phyloP scores from a whole-genome alignment of 495 filamentous ascomycete genomes.

The Aspergillus leporis region DNA sequence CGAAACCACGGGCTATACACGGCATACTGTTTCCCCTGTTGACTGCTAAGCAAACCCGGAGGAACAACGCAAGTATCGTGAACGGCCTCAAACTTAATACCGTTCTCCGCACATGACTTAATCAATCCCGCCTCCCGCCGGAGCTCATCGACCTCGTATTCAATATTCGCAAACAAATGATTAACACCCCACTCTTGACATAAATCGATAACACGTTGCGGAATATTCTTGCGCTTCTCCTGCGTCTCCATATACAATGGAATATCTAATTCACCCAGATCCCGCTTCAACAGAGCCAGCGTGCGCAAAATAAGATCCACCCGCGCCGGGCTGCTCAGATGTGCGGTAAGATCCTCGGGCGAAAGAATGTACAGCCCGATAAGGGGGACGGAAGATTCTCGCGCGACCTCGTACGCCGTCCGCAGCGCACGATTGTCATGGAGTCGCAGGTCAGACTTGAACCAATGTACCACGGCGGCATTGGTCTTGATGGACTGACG shows the following conservation, averaged over 20 bases:
- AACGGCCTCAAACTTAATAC: conserved; percentile 61
- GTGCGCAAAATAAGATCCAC: conserved; percentile 80
- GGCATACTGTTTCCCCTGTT: conserved; percentile 74
- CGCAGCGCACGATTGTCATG: conserved; percentile 73
- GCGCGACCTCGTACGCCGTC: conserved; percentile 66
- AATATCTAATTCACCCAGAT: conserved; percentile 71
- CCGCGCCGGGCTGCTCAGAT: conserved; percentile 67
- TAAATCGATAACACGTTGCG: conserved; percentile 64
- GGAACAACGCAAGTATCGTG: conserved; percentile 83
- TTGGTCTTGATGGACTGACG: conserved; percentile 49
- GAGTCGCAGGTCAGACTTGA: conserved; percentile 77
- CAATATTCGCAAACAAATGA: conserved; percentile 56
- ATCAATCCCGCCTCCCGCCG: conserved; percentile 70
- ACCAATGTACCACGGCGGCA: conserved; percentile 84
- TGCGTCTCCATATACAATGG: conserved; percentile 77
- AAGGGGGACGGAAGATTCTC: conserved; percentile 62
- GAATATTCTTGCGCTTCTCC: conserved; percentile 62
- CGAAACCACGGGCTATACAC: conserved; percentile 84
- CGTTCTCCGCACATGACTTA: conserved; percentile 55
- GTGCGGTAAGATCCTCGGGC: conserved; percentile 83
- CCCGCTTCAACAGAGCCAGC: conserved; percentile 61
- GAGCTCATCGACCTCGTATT: conserved; percentile 64
- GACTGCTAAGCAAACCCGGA: conserved; percentile 64
- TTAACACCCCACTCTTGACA: conserved; percentile 73
- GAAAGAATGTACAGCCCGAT: conserved; percentile 80